Evolutionary conservation across 2,329 filamentous ascomycete species (phyloP), one percentile per base, ranked within the genome.

Genomic region (Colletotrichum sp.): DNA sequence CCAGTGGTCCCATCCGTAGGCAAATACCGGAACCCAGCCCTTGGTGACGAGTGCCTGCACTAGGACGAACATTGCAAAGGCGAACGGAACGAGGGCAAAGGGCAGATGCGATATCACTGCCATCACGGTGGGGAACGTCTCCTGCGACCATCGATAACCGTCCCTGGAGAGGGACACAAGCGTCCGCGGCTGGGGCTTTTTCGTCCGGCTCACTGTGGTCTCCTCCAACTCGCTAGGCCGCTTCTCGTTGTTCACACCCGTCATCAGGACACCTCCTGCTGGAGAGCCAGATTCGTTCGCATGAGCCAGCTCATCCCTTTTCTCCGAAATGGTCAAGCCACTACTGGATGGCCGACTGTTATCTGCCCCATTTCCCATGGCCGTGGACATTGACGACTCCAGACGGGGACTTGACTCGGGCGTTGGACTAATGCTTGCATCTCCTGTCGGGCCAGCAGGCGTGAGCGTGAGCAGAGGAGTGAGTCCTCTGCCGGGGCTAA

Each of bases 1-100:
- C 93, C 93, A 95, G 67, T 93, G 91, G 73, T 94, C 90, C 93
- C 93, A 95, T 2, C 93, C 93, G 67, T 94, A 87, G 0, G 93
- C 93, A 78, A 95, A 95, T 0, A 95, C 92, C 0, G 90, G 89
- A 0, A 95, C 91, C 94, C 94, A 95, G 13, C 94, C 93, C 77
- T 94, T 95, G 0, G 92, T 94, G 0, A 94, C 93, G 2, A 95
- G 84, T 0, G 90, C 93, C 80, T 95, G 93, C 0, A 95, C 93
- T 0, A 95, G 88, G 12, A 95, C 88, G 77, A 95, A 95, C 93
- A 95, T 95, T 76, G 90, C 88, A 72, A 95, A 92, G 0, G 93
- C 91, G 79, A 95, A 95, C 0, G 94, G 93, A 0, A 95, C 87
- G 0, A 95, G 88, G 0, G 92, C 89, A 69, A 93, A 90, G 0